These are phyloP conservation scores for Penicillium psychrosexuale DNA, from an alignment of 2,329 filamentous ascomycete species.

Conservation along the genomic window DNA sequence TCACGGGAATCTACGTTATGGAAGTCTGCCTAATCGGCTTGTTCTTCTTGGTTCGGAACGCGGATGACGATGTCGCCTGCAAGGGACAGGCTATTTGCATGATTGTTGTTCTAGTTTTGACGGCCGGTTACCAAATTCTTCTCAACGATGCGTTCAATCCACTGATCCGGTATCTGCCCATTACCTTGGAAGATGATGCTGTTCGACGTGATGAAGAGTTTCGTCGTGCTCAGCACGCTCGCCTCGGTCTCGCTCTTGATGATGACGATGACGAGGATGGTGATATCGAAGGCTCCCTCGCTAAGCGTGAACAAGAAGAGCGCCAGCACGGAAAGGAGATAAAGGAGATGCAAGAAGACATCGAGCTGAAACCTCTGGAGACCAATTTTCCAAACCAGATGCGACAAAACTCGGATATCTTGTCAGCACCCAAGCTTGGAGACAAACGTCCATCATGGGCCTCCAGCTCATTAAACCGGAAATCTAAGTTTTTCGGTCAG, in stretches of 20 bases:
- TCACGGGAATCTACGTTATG: slow-evolving; percentile 93
- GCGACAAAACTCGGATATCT: slow-evolving; percentile 8
- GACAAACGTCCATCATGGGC: slow-evolving; percentile 43
- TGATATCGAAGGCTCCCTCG: slow-evolving; percentile 47
- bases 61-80: slow-evolving; percentile 56
- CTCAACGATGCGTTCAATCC: slow-evolving; percentile 82
- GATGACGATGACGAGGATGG: slow-evolving; percentile 45
- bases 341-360: slow-evolving; percentile 48
- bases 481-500: slow-evolving; percentile 40
- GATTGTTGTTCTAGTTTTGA: slow-evolving; percentile 70
- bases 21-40: slow-evolving; percentile 84
- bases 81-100: slow-evolving; percentile 78
- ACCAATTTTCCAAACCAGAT: slow-evolving; percentile 20
- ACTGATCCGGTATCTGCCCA: slow-evolving; percentile 82
- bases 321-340: slow-evolving; percentile 38
- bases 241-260: slow-evolving; percentile 59
- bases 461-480: slow-evolving; percentile 40
- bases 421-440: slow-evolving; percentile 24
- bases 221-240: slow-evolving; percentile 69
- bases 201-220: slow-evolving; percentile 88
- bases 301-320: slow-evolving; percentile 45
- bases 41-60: slow-evolving; percentile 73
- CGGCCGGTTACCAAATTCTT: slow-evolving; percentile 71
- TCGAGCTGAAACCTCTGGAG: slow-evolving; percentile 45
- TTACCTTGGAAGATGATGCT: slow-evolving; percentile 93